A percentile compares a stretch with the other conserved stretches of the same genome.
These are phyloP conservation scores for Zangia roseola DNA, from an alignment of 768 basidiomycete species.

Conservation along the genomic window DNA sequence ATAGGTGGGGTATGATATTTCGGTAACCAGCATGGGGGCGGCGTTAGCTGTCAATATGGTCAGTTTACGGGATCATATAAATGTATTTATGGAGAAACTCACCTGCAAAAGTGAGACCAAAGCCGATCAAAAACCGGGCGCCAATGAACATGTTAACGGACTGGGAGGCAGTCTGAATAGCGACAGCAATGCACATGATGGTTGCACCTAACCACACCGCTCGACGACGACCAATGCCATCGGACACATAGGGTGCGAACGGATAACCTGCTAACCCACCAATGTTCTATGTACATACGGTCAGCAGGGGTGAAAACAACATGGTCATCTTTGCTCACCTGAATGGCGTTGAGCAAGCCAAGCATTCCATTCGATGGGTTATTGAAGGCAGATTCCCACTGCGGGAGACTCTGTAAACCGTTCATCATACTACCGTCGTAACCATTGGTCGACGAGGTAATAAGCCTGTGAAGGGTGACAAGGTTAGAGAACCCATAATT, in stretches of 20 bases:
- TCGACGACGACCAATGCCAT: conserved; percentile 65
- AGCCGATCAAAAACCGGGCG: conserved; percentile 76
- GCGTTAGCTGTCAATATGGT: conserved; percentile 48
- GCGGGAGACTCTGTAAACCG: conserved; percentile 64
- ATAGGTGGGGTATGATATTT: conserved; percentile 82
- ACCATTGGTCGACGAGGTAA: conserved; percentile 74
- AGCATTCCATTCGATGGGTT: conserved; percentile 57
- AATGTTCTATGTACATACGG: conserved; percentile 49
- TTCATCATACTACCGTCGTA: conserved; percentile 83
- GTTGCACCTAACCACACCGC: conserved; percentile 66
- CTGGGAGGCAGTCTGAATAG: conserved; percentile 68
- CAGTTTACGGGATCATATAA: not conserved
- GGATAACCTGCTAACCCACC: conserved; percentile 67
- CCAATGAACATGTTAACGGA: conserved; percentile 79
- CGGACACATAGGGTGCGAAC: conserved; percentile 69
- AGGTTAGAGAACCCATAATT: conserved; percentile 1
- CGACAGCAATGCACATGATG: conserved; percentile 71
- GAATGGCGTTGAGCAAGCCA: conserved; percentile 73
- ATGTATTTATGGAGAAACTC: conserved; percentile 17
- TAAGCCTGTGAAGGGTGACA: conserved; percentile 43
- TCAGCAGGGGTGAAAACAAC: not conserved
- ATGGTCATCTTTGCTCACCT: conserved; percentile 39
- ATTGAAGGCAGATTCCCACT: conserved; percentile 64
- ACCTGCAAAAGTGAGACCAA: conserved; percentile 72
- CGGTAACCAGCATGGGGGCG: conserved; percentile 82